These are phyloP conservation scores for Maudiozyma turicensis DNA, from an alignment of 805 yeast species.

Conservation along the genomic window DNA sequence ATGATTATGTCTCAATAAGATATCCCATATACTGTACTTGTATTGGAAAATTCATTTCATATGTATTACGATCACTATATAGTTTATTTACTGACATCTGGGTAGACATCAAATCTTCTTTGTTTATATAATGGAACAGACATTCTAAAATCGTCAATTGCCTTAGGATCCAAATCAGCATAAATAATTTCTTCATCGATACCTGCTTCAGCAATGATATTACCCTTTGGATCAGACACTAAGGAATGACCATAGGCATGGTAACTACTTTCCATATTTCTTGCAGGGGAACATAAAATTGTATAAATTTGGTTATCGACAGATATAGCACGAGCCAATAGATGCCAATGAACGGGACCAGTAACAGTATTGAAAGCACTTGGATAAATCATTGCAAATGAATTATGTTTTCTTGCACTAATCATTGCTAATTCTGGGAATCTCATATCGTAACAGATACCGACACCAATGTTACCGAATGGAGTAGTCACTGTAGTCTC, in stretches of 20 bases:
- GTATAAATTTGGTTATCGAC: conserved; percentile 68
- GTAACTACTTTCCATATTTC: conserved; percentile 51
- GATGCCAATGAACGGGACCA: conserved; percentile 78
- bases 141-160: conserved; percentile 46
- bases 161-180: conserved; percentile 60
- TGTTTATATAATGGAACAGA: conserved; percentile 64
- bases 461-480: conserved; percentile 51
- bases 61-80: not conserved
- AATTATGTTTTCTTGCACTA: conserved; percentile 50
- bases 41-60: too few relatives aligned
- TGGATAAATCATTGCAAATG: conserved; percentile 73
- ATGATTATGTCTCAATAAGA: too few relatives aligned
- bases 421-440: conserved; percentile 69
- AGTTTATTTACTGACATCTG: conserved; percentile 21
- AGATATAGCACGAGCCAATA: conserved; percentile 63
- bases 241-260: conserved; percentile 62
- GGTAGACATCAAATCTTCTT: conserved; percentile 55
- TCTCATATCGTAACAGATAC: conserved; percentile 75
- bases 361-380: conserved; percentile 81
- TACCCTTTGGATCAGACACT: conserved; percentile 55
- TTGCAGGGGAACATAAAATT: conserved; percentile 79
- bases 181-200: conserved; percentile 68
- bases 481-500: conserved; percentile 49
- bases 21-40: too few relatives aligned
- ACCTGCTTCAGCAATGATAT: conserved; percentile 60